Evolutionary conservation across 805 yeast species (phyloP).

Genomic region (Ogataea paraovalis): DNA sequence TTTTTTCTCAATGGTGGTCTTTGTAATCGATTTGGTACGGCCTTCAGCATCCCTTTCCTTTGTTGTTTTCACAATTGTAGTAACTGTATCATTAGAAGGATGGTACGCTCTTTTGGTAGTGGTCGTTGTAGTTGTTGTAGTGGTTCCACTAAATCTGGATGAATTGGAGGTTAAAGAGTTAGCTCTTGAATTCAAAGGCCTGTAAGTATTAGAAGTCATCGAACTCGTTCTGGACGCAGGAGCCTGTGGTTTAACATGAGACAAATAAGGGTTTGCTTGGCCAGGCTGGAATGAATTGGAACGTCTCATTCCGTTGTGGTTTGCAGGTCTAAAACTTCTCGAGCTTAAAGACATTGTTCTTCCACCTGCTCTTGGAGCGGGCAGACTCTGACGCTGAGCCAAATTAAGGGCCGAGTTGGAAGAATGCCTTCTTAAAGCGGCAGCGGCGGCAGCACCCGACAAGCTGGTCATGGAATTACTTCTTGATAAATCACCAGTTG

Average conservation of each 20-base stretch:
- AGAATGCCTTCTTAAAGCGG: conserved; percentile 26
- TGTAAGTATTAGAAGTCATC: conserved; percentile 11
- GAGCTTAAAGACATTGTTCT: conserved; percentile 33
- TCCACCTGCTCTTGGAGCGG: conserved; percentile 5
- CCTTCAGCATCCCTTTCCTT: conserved; percentile 48
- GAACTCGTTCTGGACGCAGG: conserved; percentile 23
- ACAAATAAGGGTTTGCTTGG: conserved; percentile 11
- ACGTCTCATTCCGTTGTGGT: conserved; percentile 13
- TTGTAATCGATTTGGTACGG: conserved; percentile 52
- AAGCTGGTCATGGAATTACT: conserved; percentile 23
- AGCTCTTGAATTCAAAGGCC: conserved; percentile 17
- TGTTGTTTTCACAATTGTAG: conserved; percentile 44
- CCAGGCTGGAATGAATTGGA: conserved; percentile 25
- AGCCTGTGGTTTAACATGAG: too few relatives aligned
- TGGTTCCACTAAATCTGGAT: conserved; percentile 23
- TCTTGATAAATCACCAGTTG: conserved; percentile 18
- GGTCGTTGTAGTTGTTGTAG: conserved; percentile 30
- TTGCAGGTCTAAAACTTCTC: conserved; percentile 24
- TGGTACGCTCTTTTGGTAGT: conserved; percentile 19
- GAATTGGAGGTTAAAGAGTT: conserved; percentile 24
- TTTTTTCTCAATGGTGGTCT: conserved; percentile 45
- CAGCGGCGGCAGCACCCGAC: conserved; percentile 31
- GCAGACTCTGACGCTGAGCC: background rate
- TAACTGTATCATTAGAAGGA: conserved; percentile 14
- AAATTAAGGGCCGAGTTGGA: conserved; percentile 9